Conservation (phyloP, 768 basidiomycete genomes). For the Termitomyces sp. region DNA sequence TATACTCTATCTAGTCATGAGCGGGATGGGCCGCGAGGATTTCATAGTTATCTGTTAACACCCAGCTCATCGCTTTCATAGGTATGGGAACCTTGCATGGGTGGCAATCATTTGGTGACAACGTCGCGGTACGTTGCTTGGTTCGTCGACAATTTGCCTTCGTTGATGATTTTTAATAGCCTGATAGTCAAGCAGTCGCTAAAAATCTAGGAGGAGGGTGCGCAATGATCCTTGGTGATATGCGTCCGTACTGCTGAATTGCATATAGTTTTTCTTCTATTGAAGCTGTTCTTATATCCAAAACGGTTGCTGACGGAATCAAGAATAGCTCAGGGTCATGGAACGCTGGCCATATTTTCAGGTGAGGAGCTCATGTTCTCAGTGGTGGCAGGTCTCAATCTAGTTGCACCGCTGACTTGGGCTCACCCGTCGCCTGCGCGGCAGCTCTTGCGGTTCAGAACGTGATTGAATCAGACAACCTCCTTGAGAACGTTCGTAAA, state of each 20-base stretch:
- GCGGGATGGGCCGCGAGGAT: conserved; percentile 80
- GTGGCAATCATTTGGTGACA: conserved; percentile 82
- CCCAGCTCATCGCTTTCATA: conserved; percentile 20
- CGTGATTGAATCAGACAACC: conserved; percentile 61
- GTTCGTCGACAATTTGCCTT: neutral
- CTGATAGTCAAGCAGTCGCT: conserved; percentile 85
- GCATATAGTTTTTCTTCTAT: conserved; percentile 66
- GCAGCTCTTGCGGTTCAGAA: conserved; percentile 79
- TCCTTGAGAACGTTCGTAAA: conserved; percentile 57
- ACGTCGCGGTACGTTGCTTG: conserved; percentile 36
- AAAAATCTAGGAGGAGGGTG: conserved; percentile 90
- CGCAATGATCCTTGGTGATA: conserved; percentile 11
- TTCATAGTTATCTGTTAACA: neutral
- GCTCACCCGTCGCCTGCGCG: conserved; percentile 74
- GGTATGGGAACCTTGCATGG: conserved; percentile 86
- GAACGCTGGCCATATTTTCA: conserved; percentile 87
- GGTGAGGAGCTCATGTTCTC: conserved; percentile 25
- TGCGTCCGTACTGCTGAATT: neutral
- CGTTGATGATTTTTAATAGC: neutral
- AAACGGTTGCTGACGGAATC: conserved; percentile 66
- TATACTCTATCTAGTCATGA: conserved; percentile 58
- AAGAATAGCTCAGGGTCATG: conserved; percentile 62
- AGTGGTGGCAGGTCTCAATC: too few species aligned
- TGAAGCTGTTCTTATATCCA: conserved; percentile 75
- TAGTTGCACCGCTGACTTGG: conserved; percentile 24